A percentile compares a stretch with the other conserved stretches of the same genome.
Conservation (phyloP, 1,284 basidiomycete genomes). For the Fomitopsis pinicola region DNA sequence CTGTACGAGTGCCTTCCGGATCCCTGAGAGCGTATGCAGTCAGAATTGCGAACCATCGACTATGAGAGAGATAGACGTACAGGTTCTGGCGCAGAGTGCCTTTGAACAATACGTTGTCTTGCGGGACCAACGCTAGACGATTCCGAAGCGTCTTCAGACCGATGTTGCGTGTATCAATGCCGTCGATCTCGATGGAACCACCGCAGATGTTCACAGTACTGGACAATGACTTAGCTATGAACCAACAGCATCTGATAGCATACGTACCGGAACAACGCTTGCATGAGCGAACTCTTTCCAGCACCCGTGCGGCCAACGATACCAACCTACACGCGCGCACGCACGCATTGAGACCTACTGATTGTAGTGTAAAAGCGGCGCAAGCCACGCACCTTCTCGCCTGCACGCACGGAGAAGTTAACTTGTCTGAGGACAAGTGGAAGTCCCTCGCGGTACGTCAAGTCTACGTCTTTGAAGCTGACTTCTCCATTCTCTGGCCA, state of each 20-base stretch:
- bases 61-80: constrained; percentile 32
- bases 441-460: constrained; percentile 68
- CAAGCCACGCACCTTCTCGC: constrained; percentile 54
- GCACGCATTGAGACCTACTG: neutral
- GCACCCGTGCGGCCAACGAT: constrained; percentile 75
- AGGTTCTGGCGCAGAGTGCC: constrained; percentile 69
- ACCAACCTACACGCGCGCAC: constrained; percentile 43
- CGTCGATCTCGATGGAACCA: constrained; percentile 73
- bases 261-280: constrained; percentile 61
- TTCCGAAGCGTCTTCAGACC: constrained; percentile 54
- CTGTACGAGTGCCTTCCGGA: constrained; percentile 49
- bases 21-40: constrained; percentile 37
- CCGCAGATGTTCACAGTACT: constrained; percentile 62
- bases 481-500: constrained; percentile 71
- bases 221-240: neutral
- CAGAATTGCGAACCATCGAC: neutral
- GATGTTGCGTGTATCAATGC: constrained; percentile 52
- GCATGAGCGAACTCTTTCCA: constrained; percentile 75
- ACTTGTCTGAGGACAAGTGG: constrained; percentile 72
- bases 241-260: neutral
- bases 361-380: neutral
- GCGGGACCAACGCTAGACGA: constrained; percentile 68
- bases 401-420: constrained; percentile 57
- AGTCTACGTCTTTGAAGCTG: constrained; percentile 54
- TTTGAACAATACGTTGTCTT: constrained; percentile 61